Evolutionary conservation across 108 stramenopile species (phyloP).

Genomic region (Skeletonema tropicum): DNA sequence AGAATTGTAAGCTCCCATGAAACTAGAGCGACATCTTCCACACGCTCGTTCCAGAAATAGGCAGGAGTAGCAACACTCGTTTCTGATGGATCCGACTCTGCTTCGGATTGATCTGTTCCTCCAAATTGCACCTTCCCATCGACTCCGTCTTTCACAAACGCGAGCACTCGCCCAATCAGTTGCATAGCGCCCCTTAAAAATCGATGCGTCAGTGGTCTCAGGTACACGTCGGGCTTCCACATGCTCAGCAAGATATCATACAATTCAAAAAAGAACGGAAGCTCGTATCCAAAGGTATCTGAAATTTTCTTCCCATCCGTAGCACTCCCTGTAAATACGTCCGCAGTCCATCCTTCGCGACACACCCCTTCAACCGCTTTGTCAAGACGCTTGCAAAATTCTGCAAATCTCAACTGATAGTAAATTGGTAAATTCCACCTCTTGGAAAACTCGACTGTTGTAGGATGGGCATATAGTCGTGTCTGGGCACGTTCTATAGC

Average conservation of each 20-base stretch:
- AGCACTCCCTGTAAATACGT: constrained; percentile 72
- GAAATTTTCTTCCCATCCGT: constrained; percentile 35
- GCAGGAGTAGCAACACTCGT: constrained; percentile 35
- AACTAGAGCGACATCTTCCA: constrained; percentile 80
- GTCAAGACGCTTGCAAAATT: constrained; percentile 81
- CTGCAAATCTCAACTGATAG: constrained; percentile 88
- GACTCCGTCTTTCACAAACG: constrained; percentile 78
- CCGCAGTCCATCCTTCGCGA: constrained; percentile 75
- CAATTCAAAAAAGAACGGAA: constrained; percentile 82
- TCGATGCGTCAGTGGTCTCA: constrained; percentile 74
- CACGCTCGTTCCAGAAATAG: constrained; percentile 79
- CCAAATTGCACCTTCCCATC: constrained; percentile 80
- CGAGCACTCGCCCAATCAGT: constrained; percentile 69
- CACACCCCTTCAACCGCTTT: constrained; percentile 64
- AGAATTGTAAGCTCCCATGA: constrained; percentile 88
- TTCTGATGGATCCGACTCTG: constrained; percentile 18
- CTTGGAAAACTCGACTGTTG: constrained; percentile 85
- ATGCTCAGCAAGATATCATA: constrained; percentile 67
- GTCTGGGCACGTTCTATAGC: constrained; percentile 68
- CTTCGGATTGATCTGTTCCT: constrained; percentile 24
- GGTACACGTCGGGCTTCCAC: constrained; percentile 73
- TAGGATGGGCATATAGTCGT: constrained; percentile 78
- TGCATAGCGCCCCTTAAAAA: constrained; percentile 84
- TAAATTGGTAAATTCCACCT: constrained; percentile 91
- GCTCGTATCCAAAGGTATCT: constrained; percentile 69